phyloP scores from a whole-genome alignment of 2,329 filamentous ascomycete species.

The Coniochaeta sp. region DNA sequence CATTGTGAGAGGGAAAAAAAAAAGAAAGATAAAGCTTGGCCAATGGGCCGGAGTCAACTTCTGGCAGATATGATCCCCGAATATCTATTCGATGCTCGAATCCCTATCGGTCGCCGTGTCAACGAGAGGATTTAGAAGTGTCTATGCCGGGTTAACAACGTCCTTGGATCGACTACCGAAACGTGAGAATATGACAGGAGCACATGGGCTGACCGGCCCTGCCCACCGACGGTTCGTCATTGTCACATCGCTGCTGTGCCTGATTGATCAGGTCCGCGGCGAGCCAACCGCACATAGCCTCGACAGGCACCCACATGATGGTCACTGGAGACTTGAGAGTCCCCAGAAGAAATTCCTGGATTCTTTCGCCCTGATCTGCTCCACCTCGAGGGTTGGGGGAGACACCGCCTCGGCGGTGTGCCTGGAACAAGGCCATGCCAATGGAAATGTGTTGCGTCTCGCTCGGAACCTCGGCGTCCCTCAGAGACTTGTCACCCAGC shows the following conservation, averaged over 20 bases:
- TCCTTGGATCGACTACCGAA: no score
- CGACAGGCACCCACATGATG: constrained; percentile 12
- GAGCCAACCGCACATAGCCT: constrained; percentile 15
- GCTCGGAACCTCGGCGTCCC: constrained; percentile 20
- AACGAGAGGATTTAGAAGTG: no score
- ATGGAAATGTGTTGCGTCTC: constrained; percentile 16
- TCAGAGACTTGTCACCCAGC: constrained; percentile 6
- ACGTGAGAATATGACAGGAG: no score
- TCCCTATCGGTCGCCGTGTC: no score
- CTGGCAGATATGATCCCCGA: no score
- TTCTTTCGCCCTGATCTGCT: constrained; percentile 24
- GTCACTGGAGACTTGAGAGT: constrained; percentile 4
- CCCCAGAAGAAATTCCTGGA: constrained; percentile 23
- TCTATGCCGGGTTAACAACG: no score
- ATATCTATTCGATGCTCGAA: no score
- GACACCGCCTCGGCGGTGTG: constrained; percentile 22
- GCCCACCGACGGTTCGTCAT: constrained; percentile 4
- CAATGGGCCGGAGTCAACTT: no score
- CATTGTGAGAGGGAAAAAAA: no score
- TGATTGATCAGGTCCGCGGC: constrained; percentile 17
- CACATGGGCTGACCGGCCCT: no score
- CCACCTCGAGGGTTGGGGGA: constrained; percentile 13
- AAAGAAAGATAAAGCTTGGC: no score
- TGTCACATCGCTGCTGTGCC: constrained; percentile 3
- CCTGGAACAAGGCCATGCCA: constrained; percentile 14